phyloP scores from a whole-genome alignment of 163 green algal genomes.

The Chlorella variabilis region DNA sequence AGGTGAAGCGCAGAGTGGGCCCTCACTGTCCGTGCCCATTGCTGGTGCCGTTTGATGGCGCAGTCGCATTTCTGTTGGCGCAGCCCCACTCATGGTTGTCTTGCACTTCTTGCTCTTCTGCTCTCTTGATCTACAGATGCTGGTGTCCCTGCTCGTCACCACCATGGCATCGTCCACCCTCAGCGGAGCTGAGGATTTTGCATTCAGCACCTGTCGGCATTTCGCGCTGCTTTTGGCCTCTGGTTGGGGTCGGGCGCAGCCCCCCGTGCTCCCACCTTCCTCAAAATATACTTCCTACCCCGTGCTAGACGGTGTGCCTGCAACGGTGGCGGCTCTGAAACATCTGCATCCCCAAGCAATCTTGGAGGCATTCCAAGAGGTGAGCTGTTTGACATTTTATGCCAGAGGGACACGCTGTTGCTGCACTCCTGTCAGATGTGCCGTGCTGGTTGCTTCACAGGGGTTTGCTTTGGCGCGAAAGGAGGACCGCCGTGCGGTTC shows the following conservation, averaged over 20 bases:
- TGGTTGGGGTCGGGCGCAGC: slow-evolving; percentile 39
- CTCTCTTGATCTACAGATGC: slow-evolving; percentile 53
- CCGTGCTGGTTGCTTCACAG: slow-evolving; percentile 9
- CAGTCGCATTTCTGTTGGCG: not conserved
- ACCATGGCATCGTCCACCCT: slow-evolving; percentile 64
- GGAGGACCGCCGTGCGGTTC: slow-evolving; percentile 45
- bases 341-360: slow-evolving; percentile 93
- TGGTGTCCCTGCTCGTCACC: slow-evolving; percentile 71
- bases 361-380: slow-evolving; percentile 89
- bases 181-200: slow-evolving; percentile 69
- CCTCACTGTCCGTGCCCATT: too few relatives aligned
- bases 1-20: slow-evolving; percentile 23
- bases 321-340: slow-evolving; percentile 57
- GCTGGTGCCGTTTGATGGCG: too few relatives aligned
- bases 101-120: too few relatives aligned
- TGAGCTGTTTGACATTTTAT: not conserved
- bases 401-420: too few relatives aligned
- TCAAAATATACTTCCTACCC: slow-evolving; percentile 36
- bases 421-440: too few relatives aligned
- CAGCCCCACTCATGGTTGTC: too few relatives aligned
- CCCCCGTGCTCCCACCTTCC: slow-evolving; percentile 33
- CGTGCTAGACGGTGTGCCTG: slow-evolving; percentile 41
- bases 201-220: slow-evolving; percentile 81
- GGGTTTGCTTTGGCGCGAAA: slow-evolving; percentile 50
- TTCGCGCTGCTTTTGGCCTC: slow-evolving; percentile 91